These are phyloP conservation scores for Aspergillus alliaceus DNA, from an alignment of 2,329 filamentous ascomycete species.

Conservation along the genomic window DNA sequence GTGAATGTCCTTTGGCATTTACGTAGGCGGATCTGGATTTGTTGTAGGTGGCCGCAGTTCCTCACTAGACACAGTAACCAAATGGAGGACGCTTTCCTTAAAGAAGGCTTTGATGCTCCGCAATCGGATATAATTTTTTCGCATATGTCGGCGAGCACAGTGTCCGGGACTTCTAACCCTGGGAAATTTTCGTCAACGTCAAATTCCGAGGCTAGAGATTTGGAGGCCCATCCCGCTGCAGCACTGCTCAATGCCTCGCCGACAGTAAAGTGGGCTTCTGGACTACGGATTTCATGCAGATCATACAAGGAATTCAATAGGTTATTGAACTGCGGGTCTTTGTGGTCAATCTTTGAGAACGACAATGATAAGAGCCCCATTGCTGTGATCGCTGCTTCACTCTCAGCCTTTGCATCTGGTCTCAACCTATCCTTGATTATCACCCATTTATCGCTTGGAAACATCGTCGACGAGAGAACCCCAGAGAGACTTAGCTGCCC, in stretches of 20 bases:
- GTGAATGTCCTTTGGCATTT: conserved; percentile 87
- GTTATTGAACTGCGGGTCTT: conserved; percentile 38
- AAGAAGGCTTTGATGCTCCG: conserved; percentile 79
- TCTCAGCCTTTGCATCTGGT: conserved; percentile 72
- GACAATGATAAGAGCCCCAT: conserved; percentile 72
- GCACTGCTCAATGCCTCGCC: conserved; percentile 83
- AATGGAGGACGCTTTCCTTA: conserved; percentile 89
- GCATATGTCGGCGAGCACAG: conserved; percentile 57
- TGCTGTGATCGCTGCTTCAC: conserved; percentile 77
- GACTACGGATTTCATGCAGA: conserved; percentile 79
- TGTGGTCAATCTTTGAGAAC: conserved; percentile 36
- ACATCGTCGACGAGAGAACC: conserved; percentile 44
- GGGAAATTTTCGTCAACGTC: conserved; percentile 65
- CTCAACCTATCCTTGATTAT: conserved; percentile 64
- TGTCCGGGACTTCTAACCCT: conserved; percentile 35
- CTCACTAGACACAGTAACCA: conserved; percentile 93
- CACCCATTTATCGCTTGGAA: conserved; percentile 33
- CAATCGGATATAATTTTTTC: conserved; percentile 75
- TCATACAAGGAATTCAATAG: conserved; percentile 70
- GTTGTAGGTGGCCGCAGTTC: conserved; percentile 76
- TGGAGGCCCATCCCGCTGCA: conserved; percentile 79
- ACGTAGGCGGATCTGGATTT: conserved; percentile 72
- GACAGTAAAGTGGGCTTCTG: conserved; percentile 85
- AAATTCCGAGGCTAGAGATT: conserved; percentile 70
- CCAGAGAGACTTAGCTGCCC: conserved; percentile 63